phyloP scores from a whole-genome alignment of 2,329 filamentous ascomycete genomes.

The Cercospora zeina region DNA sequence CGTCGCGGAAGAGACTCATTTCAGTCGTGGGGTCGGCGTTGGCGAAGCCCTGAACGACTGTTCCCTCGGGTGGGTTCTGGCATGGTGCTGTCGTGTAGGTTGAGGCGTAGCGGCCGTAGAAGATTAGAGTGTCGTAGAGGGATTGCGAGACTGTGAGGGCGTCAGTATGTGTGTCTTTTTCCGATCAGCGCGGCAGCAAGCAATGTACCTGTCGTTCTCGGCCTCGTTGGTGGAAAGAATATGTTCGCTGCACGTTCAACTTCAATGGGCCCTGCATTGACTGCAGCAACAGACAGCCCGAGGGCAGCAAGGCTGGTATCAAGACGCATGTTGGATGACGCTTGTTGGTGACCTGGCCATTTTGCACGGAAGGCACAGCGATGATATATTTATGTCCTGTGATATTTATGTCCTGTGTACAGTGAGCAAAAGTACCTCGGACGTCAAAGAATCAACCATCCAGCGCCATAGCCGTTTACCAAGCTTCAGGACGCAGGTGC shows the following conservation, averaged over 20 bases:
- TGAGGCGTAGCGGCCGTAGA: slow-evolving; percentile 18
- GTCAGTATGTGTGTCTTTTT: background rate
- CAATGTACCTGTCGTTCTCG: background rate
- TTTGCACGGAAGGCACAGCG: background rate
- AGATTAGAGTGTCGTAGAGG: slow-evolving; percentile 19
- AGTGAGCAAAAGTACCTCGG: slow-evolving; percentile 9
- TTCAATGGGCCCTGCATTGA: background rate
- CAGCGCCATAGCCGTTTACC: background rate
- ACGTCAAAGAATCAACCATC: background rate
- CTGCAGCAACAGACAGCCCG: background rate
- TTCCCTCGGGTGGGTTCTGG: slow-evolving; percentile 13
- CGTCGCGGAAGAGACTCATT: slow-evolving; percentile 22
- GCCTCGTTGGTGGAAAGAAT: background rate
- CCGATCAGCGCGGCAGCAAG: background rate
- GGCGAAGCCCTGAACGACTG: slow-evolving; percentile 20
- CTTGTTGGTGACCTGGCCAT: background rate
- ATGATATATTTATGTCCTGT: no score
- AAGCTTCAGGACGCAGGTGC: slow-evolving; percentile 1
- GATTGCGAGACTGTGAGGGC: slow-evolving; percentile 8
- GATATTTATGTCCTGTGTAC: background rate
- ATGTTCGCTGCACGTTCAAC: background rate
- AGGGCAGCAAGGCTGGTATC: background rate
- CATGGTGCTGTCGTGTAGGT: slow-evolving; percentile 16
- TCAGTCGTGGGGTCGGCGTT: slow-evolving; percentile 16
- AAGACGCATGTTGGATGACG: slow-evolving; percentile 4